Evolutionary conservation across 2,329 filamentous ascomycete species (phyloP).

Genomic region (Tothia fuscella): DNA sequence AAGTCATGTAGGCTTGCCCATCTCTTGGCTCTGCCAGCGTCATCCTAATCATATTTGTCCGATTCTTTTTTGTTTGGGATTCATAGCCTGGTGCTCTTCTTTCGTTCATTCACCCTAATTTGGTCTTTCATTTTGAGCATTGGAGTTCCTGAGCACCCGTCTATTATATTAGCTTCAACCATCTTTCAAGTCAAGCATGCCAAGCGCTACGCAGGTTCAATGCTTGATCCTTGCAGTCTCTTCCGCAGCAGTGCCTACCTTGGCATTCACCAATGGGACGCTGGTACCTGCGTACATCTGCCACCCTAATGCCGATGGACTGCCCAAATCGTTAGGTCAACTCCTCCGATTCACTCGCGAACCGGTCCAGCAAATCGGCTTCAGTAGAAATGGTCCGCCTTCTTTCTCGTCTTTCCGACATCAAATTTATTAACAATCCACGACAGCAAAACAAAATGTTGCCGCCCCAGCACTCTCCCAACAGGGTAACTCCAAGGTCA

Average conservation of each 20-base stretch:
- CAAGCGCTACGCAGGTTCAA: not conserved
- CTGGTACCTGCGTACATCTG: slow-evolving; percentile 5
- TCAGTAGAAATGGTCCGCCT: slow-evolving; percentile 5
- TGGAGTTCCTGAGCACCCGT: slow-evolving; percentile 1
- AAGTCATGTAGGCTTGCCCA: not conserved
- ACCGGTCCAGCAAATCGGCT: not conserved
- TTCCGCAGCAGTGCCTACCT: not conserved
- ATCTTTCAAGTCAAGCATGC: not conserved
- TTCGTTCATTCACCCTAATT: not conserved
- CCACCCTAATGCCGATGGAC: not conserved
- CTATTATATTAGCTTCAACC: not conserved
- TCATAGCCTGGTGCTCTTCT: not conserved
- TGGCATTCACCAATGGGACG: slow-evolving; percentile 6
- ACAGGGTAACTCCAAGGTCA: slow-evolving; percentile 1
- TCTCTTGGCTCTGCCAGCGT: not conserved
- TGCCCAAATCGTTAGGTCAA: slow-evolving; percentile 5
- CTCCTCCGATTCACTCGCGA: slow-evolving; percentile 3
- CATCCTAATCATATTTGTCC: not conserved
- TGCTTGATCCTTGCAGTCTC: not conserved
- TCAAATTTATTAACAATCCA: not conserved
- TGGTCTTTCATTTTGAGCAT: not conserved
- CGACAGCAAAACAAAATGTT: not conserved
- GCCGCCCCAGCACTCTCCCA: not conserved
- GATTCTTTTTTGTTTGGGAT: not conserved
- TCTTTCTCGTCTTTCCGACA: too few species aligned